Evolutionary conservation across 257 asterid genomes (phyloP).

Genomic region (Anisodus tanguticus): DNA sequence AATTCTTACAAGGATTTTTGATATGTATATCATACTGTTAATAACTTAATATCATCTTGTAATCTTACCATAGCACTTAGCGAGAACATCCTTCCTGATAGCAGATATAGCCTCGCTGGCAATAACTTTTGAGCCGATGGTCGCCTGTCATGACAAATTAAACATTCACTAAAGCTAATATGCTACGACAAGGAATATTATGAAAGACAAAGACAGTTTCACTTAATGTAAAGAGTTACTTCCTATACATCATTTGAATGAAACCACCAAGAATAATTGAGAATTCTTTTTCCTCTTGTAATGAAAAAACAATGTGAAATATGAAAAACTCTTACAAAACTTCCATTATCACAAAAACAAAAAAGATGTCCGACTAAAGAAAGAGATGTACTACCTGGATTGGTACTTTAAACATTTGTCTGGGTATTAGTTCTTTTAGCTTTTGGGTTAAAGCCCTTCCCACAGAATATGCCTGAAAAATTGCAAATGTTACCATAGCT

Average conservation of each 20-base stretch:
- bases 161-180: slow-evolving; percentile 2
- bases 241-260: neutral
- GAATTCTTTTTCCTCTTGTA: neutral
- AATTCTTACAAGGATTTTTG: neutral
- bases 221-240: no score
- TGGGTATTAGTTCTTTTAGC: slow-evolving; percentile 94
- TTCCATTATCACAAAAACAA: neutral
- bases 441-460: slow-evolving; percentile 98
- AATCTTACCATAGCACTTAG: slow-evolving; percentile 94
- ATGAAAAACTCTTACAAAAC: neutral
- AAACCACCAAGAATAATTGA: neutral
- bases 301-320: slow-evolving; percentile 20
- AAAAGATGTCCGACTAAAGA: neutral
- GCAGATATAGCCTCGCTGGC: slow-evolving; percentile 98
- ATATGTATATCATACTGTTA: neutral
- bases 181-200: slow-evolving; percentile 2
- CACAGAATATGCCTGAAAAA: slow-evolving; percentile 82
- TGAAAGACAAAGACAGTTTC: no score
- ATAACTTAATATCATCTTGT: neutral
- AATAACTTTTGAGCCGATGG: slow-evolving; percentile 93
- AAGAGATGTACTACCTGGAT: slow-evolving; percentile 69
- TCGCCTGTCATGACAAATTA: slow-evolving; percentile 63
- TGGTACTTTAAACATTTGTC: slow-evolving; percentile 98
- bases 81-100: slow-evolving; percentile 95
- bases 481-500: slow-evolving; percentile 21